These are phyloP conservation scores for Myriosclerotinia curreyana DNA, from an alignment of 2,329 filamentous ascomycete genomes.

Conservation along the genomic window DNA sequence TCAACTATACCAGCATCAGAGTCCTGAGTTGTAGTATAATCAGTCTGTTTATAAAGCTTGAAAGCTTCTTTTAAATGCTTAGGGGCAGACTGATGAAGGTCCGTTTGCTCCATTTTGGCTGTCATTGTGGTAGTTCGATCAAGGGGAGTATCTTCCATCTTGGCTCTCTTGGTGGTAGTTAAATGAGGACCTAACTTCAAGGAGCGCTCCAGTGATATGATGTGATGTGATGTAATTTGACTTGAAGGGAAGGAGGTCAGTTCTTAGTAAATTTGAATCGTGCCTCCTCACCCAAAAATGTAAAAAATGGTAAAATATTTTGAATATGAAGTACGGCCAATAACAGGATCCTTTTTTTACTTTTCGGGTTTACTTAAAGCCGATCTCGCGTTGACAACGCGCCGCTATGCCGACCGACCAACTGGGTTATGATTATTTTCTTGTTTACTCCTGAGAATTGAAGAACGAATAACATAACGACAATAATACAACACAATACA, in stretches of 20 bases:
- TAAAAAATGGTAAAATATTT: background rate
- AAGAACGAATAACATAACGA: conserved; percentile 15
- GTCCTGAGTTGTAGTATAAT: background rate
- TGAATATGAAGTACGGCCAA: background rate
- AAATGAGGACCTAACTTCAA: background rate
- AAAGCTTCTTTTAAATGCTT: conserved; percentile 66
- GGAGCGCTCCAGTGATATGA: background rate
- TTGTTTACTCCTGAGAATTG: conserved; percentile 17
- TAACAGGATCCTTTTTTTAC: conserved; percentile 5
- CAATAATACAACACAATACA: background rate
- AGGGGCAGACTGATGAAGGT: conserved; percentile 77
- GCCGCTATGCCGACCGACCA: conserved; percentile 9
- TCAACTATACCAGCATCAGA: background rate
- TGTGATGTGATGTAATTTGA: background rate
- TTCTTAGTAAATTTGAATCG: background rate
- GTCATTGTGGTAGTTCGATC: background rate
- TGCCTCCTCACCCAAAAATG: background rate
- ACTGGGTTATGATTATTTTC: conserved; percentile 19
- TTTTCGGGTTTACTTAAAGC: conserved; percentile 12
- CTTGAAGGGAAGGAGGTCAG: background rate
- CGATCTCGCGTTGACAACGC: conserved; percentile 16
- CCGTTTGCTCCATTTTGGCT: conserved; percentile 44
- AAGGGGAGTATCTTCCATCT: background rate
- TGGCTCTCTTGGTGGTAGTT: background rate
- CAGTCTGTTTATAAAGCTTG: conserved; percentile 54